These are phyloP conservation scores for Cyberlindnera saturnus DNA, from an alignment of 805 yeast genomes.

Conservation along the genomic window DNA sequence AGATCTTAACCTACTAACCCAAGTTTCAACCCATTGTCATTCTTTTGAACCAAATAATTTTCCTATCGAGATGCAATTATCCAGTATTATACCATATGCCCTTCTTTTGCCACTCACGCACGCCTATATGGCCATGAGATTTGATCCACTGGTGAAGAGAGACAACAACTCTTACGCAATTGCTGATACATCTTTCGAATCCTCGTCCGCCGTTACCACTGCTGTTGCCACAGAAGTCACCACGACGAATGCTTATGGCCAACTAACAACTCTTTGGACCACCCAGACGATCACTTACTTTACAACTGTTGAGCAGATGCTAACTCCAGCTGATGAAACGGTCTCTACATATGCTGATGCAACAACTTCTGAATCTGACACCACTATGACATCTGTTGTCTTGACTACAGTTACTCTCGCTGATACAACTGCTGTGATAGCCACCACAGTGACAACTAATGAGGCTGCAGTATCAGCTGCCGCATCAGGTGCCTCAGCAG, in stretches of 20 bases:
- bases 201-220: conserved; percentile 14
- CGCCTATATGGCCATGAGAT: conserved; percentile 21
- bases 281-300: conserved; percentile 33
- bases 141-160: conserved; percentile 18
- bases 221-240: conserved; percentile 16
- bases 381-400: conserved; percentile 41
- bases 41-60: neutral
- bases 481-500: neutral
- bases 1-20: neutral
- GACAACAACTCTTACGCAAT: conserved; percentile 8
- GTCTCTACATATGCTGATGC: conserved; percentile 7
- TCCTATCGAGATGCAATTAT: conserved; percentile 10
- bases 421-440: conserved; percentile 36
- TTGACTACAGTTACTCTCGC: conserved; percentile 25
- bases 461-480: conserved; percentile 9
- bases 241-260: conserved; percentile 19
- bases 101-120: conserved; percentile 14
- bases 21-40: too few relatives aligned
- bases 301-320: conserved; percentile 48
- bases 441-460: conserved; percentile 16
- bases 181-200: conserved; percentile 1
- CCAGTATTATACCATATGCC: conserved; percentile 11
- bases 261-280: conserved; percentile 40
- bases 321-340: conserved; percentile 11
- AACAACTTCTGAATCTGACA: conserved; percentile 8